Percentiles rank a stretch among this genome's conserved stretches.
Conservation (phyloP, 2,329 filamentous ascomycete species). For the Myriangium duriaei region DNA sequence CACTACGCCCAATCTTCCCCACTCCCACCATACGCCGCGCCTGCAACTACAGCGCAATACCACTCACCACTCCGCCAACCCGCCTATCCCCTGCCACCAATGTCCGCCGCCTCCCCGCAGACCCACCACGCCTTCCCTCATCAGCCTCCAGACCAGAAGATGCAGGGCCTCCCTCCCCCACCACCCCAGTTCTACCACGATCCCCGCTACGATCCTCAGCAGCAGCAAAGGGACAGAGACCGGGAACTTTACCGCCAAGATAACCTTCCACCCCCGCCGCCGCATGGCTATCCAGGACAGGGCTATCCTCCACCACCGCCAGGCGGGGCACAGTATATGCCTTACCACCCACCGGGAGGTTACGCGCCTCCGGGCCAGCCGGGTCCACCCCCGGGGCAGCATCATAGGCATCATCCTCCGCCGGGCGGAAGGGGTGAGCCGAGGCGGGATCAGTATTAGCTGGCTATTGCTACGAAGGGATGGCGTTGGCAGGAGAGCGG, state of each 20-base stretch:
- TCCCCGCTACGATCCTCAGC: not conserved
- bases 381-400: slow-evolving; percentile 48
- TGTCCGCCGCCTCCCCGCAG: not conserved
- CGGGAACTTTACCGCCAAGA: no score
- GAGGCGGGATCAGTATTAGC: no score
- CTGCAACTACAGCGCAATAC: slow-evolving; percentile 1
- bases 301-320: slow-evolving; percentile 2
- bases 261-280: not conserved
- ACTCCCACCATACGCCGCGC: not conserved
- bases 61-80: no score
- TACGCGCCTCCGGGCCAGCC: slow-evolving; percentile 51
- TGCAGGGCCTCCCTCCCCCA: not conserved
- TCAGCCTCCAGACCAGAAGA: not conserved
- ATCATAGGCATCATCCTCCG: slow-evolving; percentile 37
- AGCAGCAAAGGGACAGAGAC: no score
- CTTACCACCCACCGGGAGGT: slow-evolving; percentile 26
- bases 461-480: no score
- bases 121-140: not conserved
- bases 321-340: not conserved
- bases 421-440: no score
- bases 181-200: not conserved
- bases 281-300: not conserved
- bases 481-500: no score
- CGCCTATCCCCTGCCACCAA: no score
- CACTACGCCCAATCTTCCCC: not conserved